Base-by-base conservation (phyloP, 257 asterid genomes). In the Cruciata laevipes region DNA sequence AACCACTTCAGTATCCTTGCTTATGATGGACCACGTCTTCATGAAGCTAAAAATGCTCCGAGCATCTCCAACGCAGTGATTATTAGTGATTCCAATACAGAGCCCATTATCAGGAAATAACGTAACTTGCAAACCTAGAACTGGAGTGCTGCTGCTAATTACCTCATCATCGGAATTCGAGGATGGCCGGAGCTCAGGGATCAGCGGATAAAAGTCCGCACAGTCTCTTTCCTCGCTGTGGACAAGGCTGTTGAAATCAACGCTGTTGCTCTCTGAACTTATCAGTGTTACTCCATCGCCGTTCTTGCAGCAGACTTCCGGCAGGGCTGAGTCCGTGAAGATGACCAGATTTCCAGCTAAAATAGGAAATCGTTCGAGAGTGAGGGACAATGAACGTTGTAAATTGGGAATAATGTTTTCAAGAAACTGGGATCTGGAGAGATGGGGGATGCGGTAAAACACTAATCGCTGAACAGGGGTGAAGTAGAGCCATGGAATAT, bases 41-140 rank as follows among this genome's bases (percentile, higher is more conserved):
- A 80, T 42, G n/a, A 83, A 83, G 51, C 63, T 52, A 44, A 67
- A 63, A 1, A 71, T 77, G 32, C 67, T 37, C 20, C 74, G 53
- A 20, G 66, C 87, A 33, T 80, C 87, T 18, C 76, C 79, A 17
- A 63, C 75, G 2, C 65, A 75, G 21, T 83, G 84, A 42, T 76
- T 63, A 25, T 73, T 77, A 12, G 73, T 65, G 10, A 83, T 31
- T 18, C 81, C 83, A 7, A 83, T 7, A 57, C 75, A 83, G 5
- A 83, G 30, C 5, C 84, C 87, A 5, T 16, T 3, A 13, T 13
- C 20, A 47, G n/a, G 55, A 7, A 47, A 47, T 47, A 47, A 47
- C 1, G 55, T 47, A 2, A 47, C 20, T 20, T 83, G 83, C 7
- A 83, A 53, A 3, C 78, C 72, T 5, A 79, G 44, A 13, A 71